Evolutionary conservation across 2,329 filamentous ascomycete genomes (phyloP), one percentile per base, ranked within the genome.

Genomic region (Colletotrichum karsti): DNA sequence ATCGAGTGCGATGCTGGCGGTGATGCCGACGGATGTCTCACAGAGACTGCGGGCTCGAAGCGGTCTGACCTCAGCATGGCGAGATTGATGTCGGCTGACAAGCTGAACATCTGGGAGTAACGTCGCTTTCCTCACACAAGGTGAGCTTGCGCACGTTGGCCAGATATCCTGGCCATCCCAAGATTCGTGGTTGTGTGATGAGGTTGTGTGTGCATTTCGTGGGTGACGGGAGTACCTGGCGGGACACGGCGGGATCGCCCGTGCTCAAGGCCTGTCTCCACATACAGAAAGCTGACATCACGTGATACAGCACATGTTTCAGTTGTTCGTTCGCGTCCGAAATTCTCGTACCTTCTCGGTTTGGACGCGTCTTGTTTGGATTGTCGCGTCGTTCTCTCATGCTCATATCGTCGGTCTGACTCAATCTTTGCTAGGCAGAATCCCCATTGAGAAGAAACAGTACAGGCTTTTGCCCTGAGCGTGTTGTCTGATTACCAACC

Each of bases 21-120:
- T 53, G 60, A 54, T 59, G 54, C 30, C 46, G 60, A 44, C 15
- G 33, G 12, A 50, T 68, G 65, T 68, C 60, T 64, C 37, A 67
- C 60, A 58, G 15, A 64, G 20, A 63, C 57, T 51, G 51, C 64
- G 33, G 42, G 28, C 30, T 41, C 5, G 60, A 48, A 59, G 65
- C 65, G 65, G 65, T 68, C 65, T 64, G 60, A 68, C 65, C 37
- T 68, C 54, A 65, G 60, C 39, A 48, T 53, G 18, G 65, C 13
- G 44, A 53, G 51, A 46, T 39, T 30, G 6, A 24, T 26, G 65
- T 55, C 46, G 46, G 65, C 60, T 59, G 60, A 64, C 65, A 24
- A 42, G 58, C 58, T 63, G 58, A 26, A 18, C 18, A 28, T 24
- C 22, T 30, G 26, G 33, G 60, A 44, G 59, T 51, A 53, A 54